Conservation (phyloP, 306 rosid species). For the Castanea sativa region DNA sequence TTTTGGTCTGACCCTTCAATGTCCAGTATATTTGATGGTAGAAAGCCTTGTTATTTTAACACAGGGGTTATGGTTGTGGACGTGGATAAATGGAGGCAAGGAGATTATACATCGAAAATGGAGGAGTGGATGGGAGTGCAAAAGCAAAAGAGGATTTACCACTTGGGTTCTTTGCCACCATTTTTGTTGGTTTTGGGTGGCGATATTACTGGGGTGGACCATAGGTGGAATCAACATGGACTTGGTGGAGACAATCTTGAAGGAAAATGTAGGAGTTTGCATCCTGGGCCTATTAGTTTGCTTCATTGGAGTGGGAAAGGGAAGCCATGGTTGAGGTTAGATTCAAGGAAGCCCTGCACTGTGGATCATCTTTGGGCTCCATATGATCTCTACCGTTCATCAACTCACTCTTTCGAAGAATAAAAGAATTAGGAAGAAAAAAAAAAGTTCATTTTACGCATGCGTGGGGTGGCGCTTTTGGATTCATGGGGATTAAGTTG, state of each 20-base stretch:
- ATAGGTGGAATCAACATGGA: slow-evolving; percentile 92
- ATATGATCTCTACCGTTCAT: slow-evolving; percentile 68
- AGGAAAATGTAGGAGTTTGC: slow-evolving; percentile 71
- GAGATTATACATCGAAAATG: slow-evolving; percentile 48
- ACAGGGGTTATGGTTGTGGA: slow-evolving; percentile 89
- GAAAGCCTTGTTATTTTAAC: slow-evolving; percentile 77
- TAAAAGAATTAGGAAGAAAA: slow-evolving; percentile 11
- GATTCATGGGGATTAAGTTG: neutral
- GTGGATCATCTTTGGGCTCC: slow-evolving; percentile 91
- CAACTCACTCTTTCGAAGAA: slow-evolving; percentile 63
- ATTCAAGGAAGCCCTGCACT: slow-evolving; percentile 74
- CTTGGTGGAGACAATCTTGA: slow-evolving; percentile 83
- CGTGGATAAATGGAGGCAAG: slow-evolving; percentile 68
- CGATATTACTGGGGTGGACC: slow-evolving; percentile 63
- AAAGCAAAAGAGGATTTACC: slow-evolving; percentile 75
- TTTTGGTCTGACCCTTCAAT: slow-evolving; percentile 55
- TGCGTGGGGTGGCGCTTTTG: too few species aligned
- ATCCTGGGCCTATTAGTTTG: slow-evolving; percentile 82
- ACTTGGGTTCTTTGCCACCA: slow-evolving; percentile 84
- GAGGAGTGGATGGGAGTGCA: slow-evolving; percentile 85
- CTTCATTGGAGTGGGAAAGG: slow-evolving; percentile 97
- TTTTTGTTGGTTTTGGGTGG: slow-evolving; percentile 76
- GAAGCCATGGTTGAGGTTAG: slow-evolving; percentile 89
- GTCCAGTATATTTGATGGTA: slow-evolving; percentile 39
- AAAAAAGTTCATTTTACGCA: neutral